Evolutionary conservation across 805 yeast species (phyloP).

Genomic region (Lipomyces japonicus): DNA sequence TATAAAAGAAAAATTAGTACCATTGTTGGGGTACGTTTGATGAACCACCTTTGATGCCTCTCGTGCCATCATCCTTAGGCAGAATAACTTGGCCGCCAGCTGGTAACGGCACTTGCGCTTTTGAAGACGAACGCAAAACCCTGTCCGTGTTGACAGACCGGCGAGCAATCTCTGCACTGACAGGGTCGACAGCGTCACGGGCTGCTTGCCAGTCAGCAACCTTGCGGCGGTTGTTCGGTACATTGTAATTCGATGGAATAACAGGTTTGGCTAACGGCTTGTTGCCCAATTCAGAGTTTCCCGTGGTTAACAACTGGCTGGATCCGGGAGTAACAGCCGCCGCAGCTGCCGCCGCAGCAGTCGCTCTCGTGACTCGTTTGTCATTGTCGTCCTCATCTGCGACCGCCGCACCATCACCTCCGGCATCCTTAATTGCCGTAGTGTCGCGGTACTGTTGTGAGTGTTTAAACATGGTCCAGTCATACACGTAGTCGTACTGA

Average conservation of each 20-base stretch:
- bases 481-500: conserved; percentile 89
- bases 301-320: too few species aligned
- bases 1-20: conserved; percentile 11
- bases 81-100: too few species aligned
- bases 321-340: neutral
- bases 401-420: neutral
- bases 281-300: neutral
- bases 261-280: neutral
- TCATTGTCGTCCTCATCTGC: conserved; percentile 10
- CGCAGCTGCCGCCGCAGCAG: conserved; percentile 9
- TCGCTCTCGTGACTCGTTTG: conserved; percentile 7
- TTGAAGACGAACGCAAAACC: conserved; percentile 13
- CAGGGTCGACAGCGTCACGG: conserved; percentile 18
- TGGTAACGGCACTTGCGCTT: neutral
- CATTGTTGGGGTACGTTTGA: conserved; percentile 26
- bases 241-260: conserved; percentile 4
- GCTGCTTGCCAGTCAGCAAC: conserved; percentile 27
- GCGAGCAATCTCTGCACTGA: conserved; percentile 16
- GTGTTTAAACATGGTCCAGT: conserved; percentile 89
- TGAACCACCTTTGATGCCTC: conserved; percentile 5
- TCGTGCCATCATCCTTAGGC: neutral
- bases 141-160: conserved; percentile 24
- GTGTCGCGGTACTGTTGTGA: conserved; percentile 49
- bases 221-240: conserved; percentile 27
- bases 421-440: conserved; percentile 17